These are phyloP conservation scores for Naganishia onofrii DNA, from an alignment of 768 basidiomycete species.

Conservation along the genomic window DNA sequence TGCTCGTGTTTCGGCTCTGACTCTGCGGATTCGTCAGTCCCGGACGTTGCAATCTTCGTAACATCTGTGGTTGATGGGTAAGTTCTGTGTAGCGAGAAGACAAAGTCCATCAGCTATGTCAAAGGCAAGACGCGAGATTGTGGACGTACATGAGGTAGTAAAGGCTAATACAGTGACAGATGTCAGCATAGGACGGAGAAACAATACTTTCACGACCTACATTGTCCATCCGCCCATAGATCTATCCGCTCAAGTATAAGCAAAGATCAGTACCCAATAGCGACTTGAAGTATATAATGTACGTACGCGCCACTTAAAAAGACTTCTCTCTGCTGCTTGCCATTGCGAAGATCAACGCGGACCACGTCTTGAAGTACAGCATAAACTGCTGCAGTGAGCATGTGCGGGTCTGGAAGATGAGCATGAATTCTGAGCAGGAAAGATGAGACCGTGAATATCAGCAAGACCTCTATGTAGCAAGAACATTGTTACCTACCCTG, in stretches of 20 bases:
- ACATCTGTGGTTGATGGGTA: slow-evolving; percentile 28
- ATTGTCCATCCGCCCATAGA: slow-evolving; percentile 32
- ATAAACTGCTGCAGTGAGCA: slow-evolving; percentile 49
- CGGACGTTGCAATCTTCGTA: slow-evolving; percentile 17
- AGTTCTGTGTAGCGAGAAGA: neutral
- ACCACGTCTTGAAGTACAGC: slow-evolving; percentile 49
- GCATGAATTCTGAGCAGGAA: slow-evolving; percentile 38
- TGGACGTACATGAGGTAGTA: slow-evolving; percentile 40
- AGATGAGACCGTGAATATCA: neutral
- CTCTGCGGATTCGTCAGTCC: neutral
- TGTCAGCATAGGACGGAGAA: neutral
- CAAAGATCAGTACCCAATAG: slow-evolving; percentile 13
- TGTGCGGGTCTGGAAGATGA: slow-evolving; percentile 43
- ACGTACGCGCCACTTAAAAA: slow-evolving; percentile 50
- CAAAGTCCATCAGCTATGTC: neutral
- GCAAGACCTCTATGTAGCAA: neutral
- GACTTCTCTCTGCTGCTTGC: slow-evolving; percentile 47
- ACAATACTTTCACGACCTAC: neutral
- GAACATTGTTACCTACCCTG: slow-evolving; percentile 34
- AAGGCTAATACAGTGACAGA: slow-evolving; percentile 32
- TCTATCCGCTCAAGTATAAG: neutral
- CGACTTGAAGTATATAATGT: slow-evolving; percentile 8
- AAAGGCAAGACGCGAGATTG: neutral
- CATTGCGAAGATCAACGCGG: slow-evolving; percentile 39
- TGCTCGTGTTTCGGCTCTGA: slow-evolving; percentile 25